Conservation (phyloP, 1,284 basidiomycete genomes). For the Boletus smithii region DNA sequence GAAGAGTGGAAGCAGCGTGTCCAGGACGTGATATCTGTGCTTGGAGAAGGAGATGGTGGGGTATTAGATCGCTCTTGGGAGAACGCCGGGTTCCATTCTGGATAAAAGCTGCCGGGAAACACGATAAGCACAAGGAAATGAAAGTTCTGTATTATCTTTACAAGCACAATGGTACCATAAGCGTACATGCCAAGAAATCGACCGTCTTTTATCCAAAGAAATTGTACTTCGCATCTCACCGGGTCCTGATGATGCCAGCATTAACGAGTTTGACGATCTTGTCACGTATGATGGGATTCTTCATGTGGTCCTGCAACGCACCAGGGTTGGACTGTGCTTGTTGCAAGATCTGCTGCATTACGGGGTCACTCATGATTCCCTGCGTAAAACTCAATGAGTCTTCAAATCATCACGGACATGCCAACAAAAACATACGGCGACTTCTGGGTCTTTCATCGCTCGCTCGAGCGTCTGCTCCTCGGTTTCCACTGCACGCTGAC, state of each 20-base stretch:
- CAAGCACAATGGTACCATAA: slow-evolving; percentile 24
- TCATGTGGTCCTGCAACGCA: slow-evolving; percentile 95
- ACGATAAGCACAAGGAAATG: not conserved
- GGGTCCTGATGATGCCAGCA: slow-evolving; percentile 86
- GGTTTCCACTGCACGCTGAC: slow-evolving; percentile 81
- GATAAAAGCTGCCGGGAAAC: too few species aligned
- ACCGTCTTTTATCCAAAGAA: slow-evolving; percentile 6
- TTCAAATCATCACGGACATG: not conserved
- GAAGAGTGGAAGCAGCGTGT: slow-evolving; percentile 50
- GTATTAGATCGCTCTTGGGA: slow-evolving; percentile 66
- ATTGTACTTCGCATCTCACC: slow-evolving; percentile 38
- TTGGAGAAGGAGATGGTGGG: slow-evolving; percentile 44
- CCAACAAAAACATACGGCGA: slow-evolving; percentile 60
- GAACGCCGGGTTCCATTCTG: slow-evolving; percentile 38
- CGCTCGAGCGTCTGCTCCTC: slow-evolving; percentile 92
- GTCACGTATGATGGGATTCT: slow-evolving; percentile 80
- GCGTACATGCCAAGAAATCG: slow-evolving; percentile 17
- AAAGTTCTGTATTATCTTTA: slow-evolving; percentile 25
- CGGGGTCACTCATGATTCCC: slow-evolving; percentile 81
- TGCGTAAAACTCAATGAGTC: slow-evolving; percentile 32
- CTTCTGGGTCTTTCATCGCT: slow-evolving; percentile 97
- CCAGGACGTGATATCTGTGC: slow-evolving; percentile 43
- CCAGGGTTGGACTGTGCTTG: slow-evolving; percentile 91
- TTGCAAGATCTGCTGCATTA: slow-evolving; percentile 93
- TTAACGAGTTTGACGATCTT: slow-evolving; percentile 94